These are phyloP conservation scores for Neophaeococcomyces aloes DNA, from an alignment of 2,329 filamentous ascomycete species.

Conservation along the genomic window DNA sequence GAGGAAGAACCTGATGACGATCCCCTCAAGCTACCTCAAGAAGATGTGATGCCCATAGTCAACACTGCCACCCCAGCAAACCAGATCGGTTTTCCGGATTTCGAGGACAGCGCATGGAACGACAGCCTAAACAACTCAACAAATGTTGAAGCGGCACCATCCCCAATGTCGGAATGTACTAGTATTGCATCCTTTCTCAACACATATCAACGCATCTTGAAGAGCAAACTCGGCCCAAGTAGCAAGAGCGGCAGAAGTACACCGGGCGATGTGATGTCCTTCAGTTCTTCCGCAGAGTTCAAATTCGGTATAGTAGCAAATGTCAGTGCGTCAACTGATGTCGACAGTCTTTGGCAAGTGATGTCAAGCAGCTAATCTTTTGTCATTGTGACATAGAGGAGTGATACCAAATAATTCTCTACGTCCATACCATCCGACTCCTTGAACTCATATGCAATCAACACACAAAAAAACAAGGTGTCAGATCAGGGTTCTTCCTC, in stretches of 20 bases:
- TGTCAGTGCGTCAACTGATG: not conserved
- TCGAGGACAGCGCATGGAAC: not conserved
- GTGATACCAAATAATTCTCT: too few species aligned
- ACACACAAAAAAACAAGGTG: too few species aligned
- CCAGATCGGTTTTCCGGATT: not conserved
- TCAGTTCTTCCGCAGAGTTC: conserved; percentile 4
- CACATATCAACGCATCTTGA: conserved; percentile 3
- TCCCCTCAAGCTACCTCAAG: not conserved
- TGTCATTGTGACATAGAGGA: not conserved
- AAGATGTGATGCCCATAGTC: not conserved
- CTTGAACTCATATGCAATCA: too few species aligned
- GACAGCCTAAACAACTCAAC: not conserved
- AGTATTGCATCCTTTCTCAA: conserved; percentile 7
- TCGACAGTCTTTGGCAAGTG: conserved; percentile 5
- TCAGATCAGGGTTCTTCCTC: too few species aligned
- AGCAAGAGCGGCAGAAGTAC: conserved; percentile 3
- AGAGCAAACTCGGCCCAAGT: not conserved
- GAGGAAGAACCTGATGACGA: not conserved
- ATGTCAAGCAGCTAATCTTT: not conserved
- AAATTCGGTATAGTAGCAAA: not conserved
- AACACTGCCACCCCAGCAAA: not conserved
- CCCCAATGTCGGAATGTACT: conserved; percentile 1
- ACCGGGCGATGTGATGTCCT: conserved; percentile 6
- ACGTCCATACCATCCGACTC: too few species aligned
- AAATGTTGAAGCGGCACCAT: not conserved